Base-by-base conservation (phyloP, 2,329 filamentous ascomycete genomes). In the Phialocephala sp. region DNA sequence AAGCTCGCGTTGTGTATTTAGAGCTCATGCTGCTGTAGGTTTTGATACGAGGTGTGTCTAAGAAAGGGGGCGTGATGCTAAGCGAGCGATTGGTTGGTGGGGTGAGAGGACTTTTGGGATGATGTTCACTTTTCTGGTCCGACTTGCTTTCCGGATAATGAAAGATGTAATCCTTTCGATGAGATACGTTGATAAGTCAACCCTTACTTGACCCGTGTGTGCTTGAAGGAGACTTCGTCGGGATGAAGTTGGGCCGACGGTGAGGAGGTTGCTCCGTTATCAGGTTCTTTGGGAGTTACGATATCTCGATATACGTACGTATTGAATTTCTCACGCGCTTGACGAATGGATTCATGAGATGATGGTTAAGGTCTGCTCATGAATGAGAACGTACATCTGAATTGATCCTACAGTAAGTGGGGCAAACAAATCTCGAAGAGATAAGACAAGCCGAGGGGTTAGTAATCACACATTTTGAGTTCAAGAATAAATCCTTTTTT, bases 191-290 rank as follows among this genome's bases (percentile, higher is more conserved):
- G 45, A 22, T 12, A 50, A 50, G 45, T 50, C 12, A n/a, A 22
- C 5, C 8, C n/a, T 9, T n/a, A 22, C 22, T 50, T 24, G 45
- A 35, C 22, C 35, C 24, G 27, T 5, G 24, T 6, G 27, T 54
- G 24, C 50, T 54, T 9, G 18, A 54, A 32, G 50, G 50, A 18
- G 24, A 24, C 24, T 35, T 32, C 32, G 15, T 27, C 50, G 50
- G 50, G 22, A 8, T 27, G 50, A 54, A 18, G 50, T 54, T 54
- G 14, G 14, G 50, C 50, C 50, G 50, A 35, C 50, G 50, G 50
- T 35, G n/a, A 27, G 5, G 50, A 32, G 4, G 50, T 54, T 54
- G 24, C 14, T 27, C 50, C 50, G 50, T 12, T 32, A 14, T 27
- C 24, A 54, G 6, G 12, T n/a, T 47, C 37, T 12, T 47, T 11